Base-by-base conservation (phyloP, 2,329 filamentous ascomycete genomes). In the Fusarium buxicola region DNA sequence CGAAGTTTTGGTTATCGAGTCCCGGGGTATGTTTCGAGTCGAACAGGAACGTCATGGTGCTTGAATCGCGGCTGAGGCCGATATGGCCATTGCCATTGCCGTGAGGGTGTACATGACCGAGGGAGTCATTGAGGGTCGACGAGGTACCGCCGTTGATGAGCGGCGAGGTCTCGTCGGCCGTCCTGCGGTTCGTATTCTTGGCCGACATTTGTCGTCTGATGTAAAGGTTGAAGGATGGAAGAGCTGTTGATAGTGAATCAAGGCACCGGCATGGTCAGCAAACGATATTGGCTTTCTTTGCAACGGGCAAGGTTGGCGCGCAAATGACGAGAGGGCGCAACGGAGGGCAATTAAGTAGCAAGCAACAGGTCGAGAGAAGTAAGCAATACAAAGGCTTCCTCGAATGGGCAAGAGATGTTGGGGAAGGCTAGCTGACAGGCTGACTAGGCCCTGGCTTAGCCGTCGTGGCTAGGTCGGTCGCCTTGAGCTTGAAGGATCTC, bases 11-110 rank as follows among this genome's bases (percentile, higher is more conserved):
- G 69, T 79, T 83, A 54, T 86, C 75, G 51, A 76, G 76, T 44
- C 85, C 85, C 2, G 85, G 85, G 1, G 83, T 87, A 58, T 78
- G 73, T 21, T 75, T 77, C 41, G 74, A 71, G 63, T 85, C 78
- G 67, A 85, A 78, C 61, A 88, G 78, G 70, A 87, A 83, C 40
- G 65, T 56, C 35, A 59, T 58, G 25, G 65, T 61, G 24, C 50
- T 68, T 43, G 58, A 70, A 46, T 66, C 67, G 34, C 58, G 65
- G 32, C 69, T 66, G 36, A 63, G 52, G 30, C 60, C 57, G 21
- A 66, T 50, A 43, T 70, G 69, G 41, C 69, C 67, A 16, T 72
- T 70, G 47, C 58, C 62, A 32, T 56, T 62, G 51, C 39, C 46
- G 21, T 54, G 35, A 12, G 31, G 24, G 31, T 56, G 57, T 38